Evolutionary conservation across 2,329 filamentous ascomycete genomes (phyloP).

Genomic region (Aspergillus sp.): DNA sequence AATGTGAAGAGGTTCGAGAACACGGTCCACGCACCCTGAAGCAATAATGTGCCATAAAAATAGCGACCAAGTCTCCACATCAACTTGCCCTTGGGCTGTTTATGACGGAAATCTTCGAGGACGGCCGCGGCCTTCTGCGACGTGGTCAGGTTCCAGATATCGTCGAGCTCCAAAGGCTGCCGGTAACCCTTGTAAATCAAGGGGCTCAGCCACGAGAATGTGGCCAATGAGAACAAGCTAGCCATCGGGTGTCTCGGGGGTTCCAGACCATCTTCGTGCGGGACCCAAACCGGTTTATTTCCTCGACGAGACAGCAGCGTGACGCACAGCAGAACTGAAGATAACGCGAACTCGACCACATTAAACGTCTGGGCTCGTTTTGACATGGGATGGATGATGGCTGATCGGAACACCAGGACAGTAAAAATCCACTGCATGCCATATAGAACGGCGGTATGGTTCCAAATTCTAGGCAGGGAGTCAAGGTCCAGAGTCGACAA

Average conservation of each 20-base stretch:
- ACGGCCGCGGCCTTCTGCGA: slow-evolving; percentile 81
- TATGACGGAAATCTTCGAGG: slow-evolving; percentile 72
- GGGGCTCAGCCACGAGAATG: slow-evolving; percentile 84
- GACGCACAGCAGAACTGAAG: slow-evolving; percentile 66
- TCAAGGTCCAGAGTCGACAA: slow-evolving; percentile 53
- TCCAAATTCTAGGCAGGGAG: slow-evolving; percentile 76
- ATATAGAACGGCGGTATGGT: slow-evolving; percentile 84
- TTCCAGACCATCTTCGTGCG: slow-evolving; percentile 81
- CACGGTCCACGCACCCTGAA: slow-evolving; percentile 74
- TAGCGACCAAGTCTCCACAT: slow-evolving; percentile 75
- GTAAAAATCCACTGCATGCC: slow-evolving; percentile 71
- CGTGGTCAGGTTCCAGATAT: slow-evolving; percentile 87
- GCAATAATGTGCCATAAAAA: slow-evolving; percentile 68
- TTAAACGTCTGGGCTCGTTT: slow-evolving; percentile 56
- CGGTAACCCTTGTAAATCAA: slow-evolving; percentile 87
- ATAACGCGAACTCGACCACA: slow-evolving; percentile 67
- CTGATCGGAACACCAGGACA: slow-evolving; percentile 74
- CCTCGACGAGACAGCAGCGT: slow-evolving; percentile 79
- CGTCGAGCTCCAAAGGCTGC: slow-evolving; percentile 70
- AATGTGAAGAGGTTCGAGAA: slow-evolving; percentile 80
- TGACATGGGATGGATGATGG: slow-evolving; percentile 68
- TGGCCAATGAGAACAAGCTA: slow-evolving; percentile 78
- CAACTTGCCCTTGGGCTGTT: slow-evolving; percentile 73
- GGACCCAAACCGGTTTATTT: slow-evolving; percentile 79
- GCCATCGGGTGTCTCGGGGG: slow-evolving; percentile 82